Evolutionary conservation across 805 yeast genomes (phyloP), one percentile per base, ranked within the genome.

Genomic region (Lipomyces yamanashiensis): DNA sequence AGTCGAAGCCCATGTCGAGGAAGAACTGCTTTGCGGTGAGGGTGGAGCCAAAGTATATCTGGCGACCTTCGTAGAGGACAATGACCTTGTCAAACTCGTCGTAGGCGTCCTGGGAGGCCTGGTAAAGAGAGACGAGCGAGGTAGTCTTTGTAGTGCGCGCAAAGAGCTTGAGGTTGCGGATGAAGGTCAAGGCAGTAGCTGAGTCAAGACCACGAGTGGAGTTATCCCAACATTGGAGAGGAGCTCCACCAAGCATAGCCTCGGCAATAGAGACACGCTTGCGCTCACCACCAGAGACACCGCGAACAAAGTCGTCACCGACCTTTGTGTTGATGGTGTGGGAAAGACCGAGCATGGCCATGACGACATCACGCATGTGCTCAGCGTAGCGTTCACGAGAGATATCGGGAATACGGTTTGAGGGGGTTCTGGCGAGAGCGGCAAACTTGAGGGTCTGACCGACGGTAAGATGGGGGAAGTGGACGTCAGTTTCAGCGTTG

Each of bases 161-260:
- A 2, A 85, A 79, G 1, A 85, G 78, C 72, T 83, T 85, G 69
- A 86, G 78, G 28, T 87, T 85, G 68, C 82, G 77, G 63, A 84
- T 80, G 70, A 86, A 86, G 71, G 85, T 88, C 71, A 84, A 77
- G 39, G 90, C 90, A 54, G 89, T 85, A 34, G 89, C 88, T 9
- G 89, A 79, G 76, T 86, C 90, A 70, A 86, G 81, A 73, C 89
- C 90, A 79, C 90, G 83, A 23, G 89, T 86, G 13, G 88, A 83
- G 72, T 86, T 86, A 79, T 86, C 87, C 87, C 87, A 84, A 75
- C 85, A 82, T 71, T 84, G 85, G 48, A 84, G 59, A 52, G 76
- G 74, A 34, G 84, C 81, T 50, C 82, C 81, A 54, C 77, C 74
- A 49, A 81, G 75, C 10, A 82, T 74, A 21, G 78, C 82, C 70